Evolutionary conservation across 1,284 basidiomycete species (phyloP).

Genomic region (Cutaneotrichosporon cutaneum): DNA sequence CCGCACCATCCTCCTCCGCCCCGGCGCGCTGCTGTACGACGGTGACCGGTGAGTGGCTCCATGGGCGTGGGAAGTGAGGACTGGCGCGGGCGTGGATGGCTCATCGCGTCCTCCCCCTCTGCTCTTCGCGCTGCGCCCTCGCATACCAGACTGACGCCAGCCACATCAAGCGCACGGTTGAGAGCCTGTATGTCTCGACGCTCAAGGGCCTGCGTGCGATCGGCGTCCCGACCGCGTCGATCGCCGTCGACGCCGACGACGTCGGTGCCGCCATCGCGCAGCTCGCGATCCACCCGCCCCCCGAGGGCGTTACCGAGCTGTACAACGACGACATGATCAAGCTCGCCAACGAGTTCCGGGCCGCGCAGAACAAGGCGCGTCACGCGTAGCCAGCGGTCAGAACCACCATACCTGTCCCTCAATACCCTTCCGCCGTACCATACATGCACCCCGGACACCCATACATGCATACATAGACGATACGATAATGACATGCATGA

Average conservation of each 20-base stretch:
- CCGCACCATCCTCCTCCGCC: constrained; percentile 43
- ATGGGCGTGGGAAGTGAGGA: not conserved
- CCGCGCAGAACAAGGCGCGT: constrained; percentile 13
- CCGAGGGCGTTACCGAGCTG: constrained; percentile 27
- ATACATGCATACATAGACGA: not conserved
- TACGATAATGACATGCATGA: constrained; percentile 17
- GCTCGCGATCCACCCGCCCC: constrained; percentile 34
- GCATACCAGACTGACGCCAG: constrained; percentile 15
- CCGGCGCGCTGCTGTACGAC: constrained; percentile 37
- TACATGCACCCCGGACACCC: not conserved
- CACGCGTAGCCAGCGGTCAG: not conserved
- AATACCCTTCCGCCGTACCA: not conserved
- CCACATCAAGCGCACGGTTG: constrained; percentile 23
- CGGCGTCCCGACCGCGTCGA: constrained; percentile 26
- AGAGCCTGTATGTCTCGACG: constrained; percentile 21
- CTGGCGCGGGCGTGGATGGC: not conserved
- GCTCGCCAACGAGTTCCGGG: constrained; percentile 32
- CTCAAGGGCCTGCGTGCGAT: constrained; percentile 26
- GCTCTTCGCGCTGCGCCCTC: not conserved
- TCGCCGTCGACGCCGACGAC: constrained; percentile 32
- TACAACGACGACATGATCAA: constrained; percentile 34
- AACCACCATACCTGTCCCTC: not conserved
- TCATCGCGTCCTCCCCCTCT: not conserved
- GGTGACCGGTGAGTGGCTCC: constrained; percentile 34
- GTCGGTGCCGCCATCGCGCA: constrained; percentile 47